Conservation (phyloP, 768 basidiomycete species). For the Phlebiopsis flavidoalba region DNA sequence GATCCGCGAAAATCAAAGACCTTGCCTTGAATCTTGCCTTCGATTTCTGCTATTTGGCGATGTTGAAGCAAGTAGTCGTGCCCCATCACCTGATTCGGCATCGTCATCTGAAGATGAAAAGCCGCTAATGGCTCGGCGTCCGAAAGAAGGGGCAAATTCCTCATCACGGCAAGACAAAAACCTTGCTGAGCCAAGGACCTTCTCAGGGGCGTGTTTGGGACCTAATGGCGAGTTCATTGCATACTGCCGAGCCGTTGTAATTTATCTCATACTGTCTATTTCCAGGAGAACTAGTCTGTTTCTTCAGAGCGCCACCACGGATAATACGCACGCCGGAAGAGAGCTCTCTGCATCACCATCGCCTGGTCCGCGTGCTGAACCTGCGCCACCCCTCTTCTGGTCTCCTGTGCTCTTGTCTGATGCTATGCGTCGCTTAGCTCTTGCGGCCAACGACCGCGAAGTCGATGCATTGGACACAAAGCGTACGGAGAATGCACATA, state of each 20-base stretch:
- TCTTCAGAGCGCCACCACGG: slow-evolving; percentile 74
- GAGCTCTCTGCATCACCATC: slow-evolving; percentile 43
- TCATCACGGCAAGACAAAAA: slow-evolving; percentile 67
- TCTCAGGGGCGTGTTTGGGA: slow-evolving; percentile 87
- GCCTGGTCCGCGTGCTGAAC: slow-evolving; percentile 16
- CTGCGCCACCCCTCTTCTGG: slow-evolving; percentile 38
- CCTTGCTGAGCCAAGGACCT: slow-evolving; percentile 75
- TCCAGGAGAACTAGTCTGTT: slow-evolving; percentile 80
- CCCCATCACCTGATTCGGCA: slow-evolving; percentile 44
- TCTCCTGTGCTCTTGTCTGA: slow-evolving; percentile 70
- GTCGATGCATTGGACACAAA: slow-evolving; percentile 34
- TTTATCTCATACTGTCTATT: not conserved
- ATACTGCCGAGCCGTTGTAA: not conserved
- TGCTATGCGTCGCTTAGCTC: slow-evolving; percentile 59
- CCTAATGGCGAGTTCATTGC: slow-evolving; percentile 60
- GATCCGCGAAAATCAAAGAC: slow-evolving; percentile 67
- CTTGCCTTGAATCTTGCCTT: slow-evolving; percentile 81
- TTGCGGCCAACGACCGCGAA: slow-evolving; percentile 54
- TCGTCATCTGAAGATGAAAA: slow-evolving; percentile 65
- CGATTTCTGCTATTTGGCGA: slow-evolving; percentile 72
- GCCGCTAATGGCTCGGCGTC: slow-evolving; percentile 29
- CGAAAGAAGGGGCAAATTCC: slow-evolving; percentile 46
- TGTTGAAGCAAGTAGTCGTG: slow-evolving; percentile 46
- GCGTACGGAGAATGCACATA: slow-evolving; percentile 45
- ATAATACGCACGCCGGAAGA: slow-evolving; percentile 54